phyloP scores from a whole-genome alignment of 352 stramenopile species.

The Phytophthora sansomeana region DNA sequence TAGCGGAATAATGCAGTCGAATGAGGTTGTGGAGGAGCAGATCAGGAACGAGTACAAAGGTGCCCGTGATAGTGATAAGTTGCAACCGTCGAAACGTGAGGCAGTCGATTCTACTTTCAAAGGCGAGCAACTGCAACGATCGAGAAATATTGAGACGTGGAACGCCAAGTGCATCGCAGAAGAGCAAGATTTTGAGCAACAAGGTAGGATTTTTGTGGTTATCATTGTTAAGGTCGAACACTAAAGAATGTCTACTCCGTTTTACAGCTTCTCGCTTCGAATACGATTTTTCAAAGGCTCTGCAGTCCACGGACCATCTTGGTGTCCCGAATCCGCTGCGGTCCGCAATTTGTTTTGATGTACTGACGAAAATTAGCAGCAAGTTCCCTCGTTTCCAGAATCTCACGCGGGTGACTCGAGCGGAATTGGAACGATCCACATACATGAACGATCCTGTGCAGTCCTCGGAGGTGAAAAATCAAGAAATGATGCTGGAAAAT shows the following conservation, averaged over 20 bases:
- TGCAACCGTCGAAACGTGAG: conserved; percentile 5
- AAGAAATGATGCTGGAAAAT: not conserved
- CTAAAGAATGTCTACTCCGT: not conserved
- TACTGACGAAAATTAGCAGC: conserved; percentile 48
- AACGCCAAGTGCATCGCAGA: conserved; percentile 35
- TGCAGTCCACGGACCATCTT: conserved; percentile 64
- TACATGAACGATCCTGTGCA: conserved; percentile 42
- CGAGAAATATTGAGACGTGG: conserved; percentile 37
- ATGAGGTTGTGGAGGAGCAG: not conserved
- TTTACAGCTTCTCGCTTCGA: conserved; percentile 46
- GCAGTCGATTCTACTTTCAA: conserved; percentile 14
- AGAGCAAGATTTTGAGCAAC: conserved; percentile 28
- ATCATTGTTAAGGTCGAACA: not conserved
- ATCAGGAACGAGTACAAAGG: not conserved
- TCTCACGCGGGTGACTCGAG: conserved; percentile 41
- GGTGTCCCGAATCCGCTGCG: conserved; percentile 64
- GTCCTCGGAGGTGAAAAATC: not conserved
- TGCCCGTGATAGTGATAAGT: not conserved
- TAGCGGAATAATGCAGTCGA: conserved; percentile 8
- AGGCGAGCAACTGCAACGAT: conserved; percentile 22
- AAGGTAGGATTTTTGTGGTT: conserved; percentile 23
- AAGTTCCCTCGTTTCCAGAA: conserved; percentile 64
- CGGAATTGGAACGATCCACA: conserved; percentile 49
- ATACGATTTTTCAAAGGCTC: conserved; percentile 53
- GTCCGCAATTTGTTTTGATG: conserved; percentile 65